Evolutionary conservation across 805 yeast genomes (phyloP), one percentile per base, ranked within the genome.

Genomic region (Hanseniaspora mollemarum): DNA sequence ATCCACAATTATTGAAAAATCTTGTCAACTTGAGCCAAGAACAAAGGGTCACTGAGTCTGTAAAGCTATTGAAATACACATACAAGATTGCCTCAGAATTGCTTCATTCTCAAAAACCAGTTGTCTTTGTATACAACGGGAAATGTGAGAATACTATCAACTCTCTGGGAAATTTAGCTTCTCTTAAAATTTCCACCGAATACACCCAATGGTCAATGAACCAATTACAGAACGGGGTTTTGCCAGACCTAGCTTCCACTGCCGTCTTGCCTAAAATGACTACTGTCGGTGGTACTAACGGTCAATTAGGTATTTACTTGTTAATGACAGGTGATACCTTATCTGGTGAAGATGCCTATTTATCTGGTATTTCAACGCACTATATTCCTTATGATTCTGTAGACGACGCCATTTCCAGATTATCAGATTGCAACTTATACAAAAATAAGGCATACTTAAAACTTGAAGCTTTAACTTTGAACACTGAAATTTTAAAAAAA

Each of bases 101-200:
- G 13, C 18, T 26, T 19, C 12, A 42, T 9, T 10, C 46, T 59
- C 70, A 80, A 53, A 90, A 87, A 69, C 97, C 97, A 1, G 74
- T 84, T 54, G 80, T 92, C n/a, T 72, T 94, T 0, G 60, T 87
- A 35, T 81, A 83, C 78, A 81, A 92, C 62, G 96, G 97, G 21
- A 85, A 90, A 59, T 86, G 90, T 25, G 87, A 92, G 95, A 98
- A 97, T 51, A 97, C 97, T 48, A 97, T 97, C 58, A 95, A 87
- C 40, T 97, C 98, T 4, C 69, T 92, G 41, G 74, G 90, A 0
- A 82, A 86, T 38, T 97, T 92, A 67, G 81, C 86, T 12, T 90
- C 96, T 2, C 90, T 90, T 72, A 78, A 97, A 61, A 70, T 92
- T 35, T 94, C 94, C n/a, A 84, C 95, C 38, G 96, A 90, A 59